Percentiles rank a stretch among this genome's conserved stretches.
Evolutionary conservation across 2,329 filamentous ascomycete species (phyloP).

Genomic region (Chaetothyriales sp.): DNA sequence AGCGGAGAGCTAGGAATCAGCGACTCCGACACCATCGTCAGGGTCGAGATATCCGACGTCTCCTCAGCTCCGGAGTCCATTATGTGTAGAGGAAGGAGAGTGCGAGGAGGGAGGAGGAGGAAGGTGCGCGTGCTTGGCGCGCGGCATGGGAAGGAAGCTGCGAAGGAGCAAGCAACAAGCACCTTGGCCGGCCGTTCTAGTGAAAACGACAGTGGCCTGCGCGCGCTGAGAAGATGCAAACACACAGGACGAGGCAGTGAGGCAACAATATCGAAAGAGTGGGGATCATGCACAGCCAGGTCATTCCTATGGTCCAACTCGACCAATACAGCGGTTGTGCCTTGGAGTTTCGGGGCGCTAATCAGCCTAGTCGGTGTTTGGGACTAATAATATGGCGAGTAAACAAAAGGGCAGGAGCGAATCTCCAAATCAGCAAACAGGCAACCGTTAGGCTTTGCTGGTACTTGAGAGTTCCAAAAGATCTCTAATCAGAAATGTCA

Average conservation of each 20-base stretch:
- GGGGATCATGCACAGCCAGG: not conserved
- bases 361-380: too few relatives aligned
- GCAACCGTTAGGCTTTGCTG: not conserved
- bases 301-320: not conserved
- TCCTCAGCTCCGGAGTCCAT: not conserved
- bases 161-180: not conserved
- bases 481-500: not conserved
- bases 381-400: too few relatives aligned
- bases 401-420: not conserved
- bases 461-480: not conserved
- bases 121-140: not conserved
- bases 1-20: conserved; percentile 26
- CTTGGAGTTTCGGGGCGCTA: too few relatives aligned
- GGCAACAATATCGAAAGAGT: not conserved
- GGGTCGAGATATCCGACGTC: not conserved
- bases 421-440: not conserved
- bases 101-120: not conserved
- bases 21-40: not conserved
- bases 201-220: not conserved
- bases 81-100: not conserved
- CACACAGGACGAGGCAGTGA: not conserved
- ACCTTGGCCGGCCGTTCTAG: not conserved
- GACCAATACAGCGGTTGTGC: not conserved
- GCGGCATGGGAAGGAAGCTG: not conserved
- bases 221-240: not conserved